A percentile compares a stretch with the other conserved stretches of the same genome.
Evolutionary conservation across 768 basidiomycete genomes (phyloP).

Genomic region (Mycena crocata): DNA sequence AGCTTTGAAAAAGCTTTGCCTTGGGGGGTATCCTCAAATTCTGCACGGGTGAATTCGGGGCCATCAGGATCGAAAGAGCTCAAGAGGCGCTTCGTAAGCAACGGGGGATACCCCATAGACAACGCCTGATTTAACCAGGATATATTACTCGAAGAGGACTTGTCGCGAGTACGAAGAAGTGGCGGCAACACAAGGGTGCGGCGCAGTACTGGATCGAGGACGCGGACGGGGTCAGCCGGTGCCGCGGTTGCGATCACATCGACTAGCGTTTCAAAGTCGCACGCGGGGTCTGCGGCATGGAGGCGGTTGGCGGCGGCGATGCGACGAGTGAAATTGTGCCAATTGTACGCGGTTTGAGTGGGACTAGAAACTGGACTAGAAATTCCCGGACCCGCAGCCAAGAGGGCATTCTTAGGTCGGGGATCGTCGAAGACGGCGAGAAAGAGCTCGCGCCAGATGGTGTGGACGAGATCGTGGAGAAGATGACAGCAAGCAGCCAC

Average conservation of each 20-base stretch:
- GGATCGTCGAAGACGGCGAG: conserved; percentile 64
- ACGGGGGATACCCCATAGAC: conserved; percentile 48
- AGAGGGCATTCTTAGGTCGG: conserved; percentile 41
- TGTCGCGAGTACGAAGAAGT: conserved; percentile 21
- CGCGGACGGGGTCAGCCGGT: background rate
- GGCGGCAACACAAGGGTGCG: conserved; percentile 25
- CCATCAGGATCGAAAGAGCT: conserved; percentile 39
- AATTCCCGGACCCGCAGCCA: conserved; percentile 5
- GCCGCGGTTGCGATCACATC: conserved; percentile 34
- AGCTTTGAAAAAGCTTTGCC: conserved; percentile 55
- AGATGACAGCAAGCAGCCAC: conserved; percentile 49
- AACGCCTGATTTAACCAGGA: conserved; percentile 49
- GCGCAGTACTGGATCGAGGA: conserved; percentile 7
- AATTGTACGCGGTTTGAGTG: conserved; percentile 32
- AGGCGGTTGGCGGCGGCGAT: conserved; percentile 24
- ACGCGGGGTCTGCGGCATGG: conserved; percentile 9
- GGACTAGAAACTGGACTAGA: conserved; percentile 16
- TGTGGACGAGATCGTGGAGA: conserved; percentile 53
- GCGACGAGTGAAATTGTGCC: conserved; percentile 27
- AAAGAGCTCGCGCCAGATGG: conserved; percentile 61
- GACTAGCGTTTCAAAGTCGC: conserved; percentile 34
- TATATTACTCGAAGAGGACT: conserved; percentile 44
- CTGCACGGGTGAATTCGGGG: conserved; percentile 24
- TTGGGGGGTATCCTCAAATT: conserved; percentile 42
- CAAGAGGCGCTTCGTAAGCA: conserved; percentile 40